These are phyloP conservation scores for Rhododendron mucronatum DNA, from an alignment of 148 eudicot genomes.

Conservation along the genomic window DNA sequence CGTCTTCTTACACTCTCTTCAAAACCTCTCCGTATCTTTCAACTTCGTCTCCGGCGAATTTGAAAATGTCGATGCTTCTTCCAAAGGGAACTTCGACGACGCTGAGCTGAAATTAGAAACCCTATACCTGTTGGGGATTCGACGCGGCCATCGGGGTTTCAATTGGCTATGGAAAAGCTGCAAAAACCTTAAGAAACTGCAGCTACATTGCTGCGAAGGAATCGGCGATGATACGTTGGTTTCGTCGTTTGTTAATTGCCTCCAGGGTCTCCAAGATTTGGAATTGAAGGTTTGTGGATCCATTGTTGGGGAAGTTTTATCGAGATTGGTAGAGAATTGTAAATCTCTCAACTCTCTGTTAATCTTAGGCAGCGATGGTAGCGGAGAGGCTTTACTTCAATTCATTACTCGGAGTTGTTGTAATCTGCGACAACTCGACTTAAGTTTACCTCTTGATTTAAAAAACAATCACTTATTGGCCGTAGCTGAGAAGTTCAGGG, in stretches of 20 bases:
- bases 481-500: conserved; percentile 28
- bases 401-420: conserved; percentile 35
- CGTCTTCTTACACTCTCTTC: not conserved
- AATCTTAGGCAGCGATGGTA: conserved; percentile 48
- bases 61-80: not conserved
- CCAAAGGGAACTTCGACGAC: not conserved
- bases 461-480: conserved; percentile 38
- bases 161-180: conserved; percentile 50
- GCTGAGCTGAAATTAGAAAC: conserved; percentile 27
- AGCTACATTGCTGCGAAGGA: conserved; percentile 46
- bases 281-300: conserved; percentile 48
- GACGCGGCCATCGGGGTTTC: conserved; percentile 31
- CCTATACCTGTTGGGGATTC: conserved; percentile 33
- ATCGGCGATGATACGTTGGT: conserved; percentile 39
- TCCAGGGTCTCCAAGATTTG: conserved; percentile 33
- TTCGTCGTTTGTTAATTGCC: conserved; percentile 20
- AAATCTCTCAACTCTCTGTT: conserved; percentile 29
- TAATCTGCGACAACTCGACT: conserved; percentile 32
- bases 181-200: conserved; percentile 29
- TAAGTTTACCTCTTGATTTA: conserved; percentile 54
- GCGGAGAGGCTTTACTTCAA: conserved; percentile 41
- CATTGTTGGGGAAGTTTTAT: conserved; percentile 30
- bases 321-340: conserved; percentile 33
- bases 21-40: not conserved
- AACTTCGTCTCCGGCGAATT: not conserved